phyloP scores from a whole-genome alignment of 169 alveolate species.

The Cystoisospora suis region DNA sequence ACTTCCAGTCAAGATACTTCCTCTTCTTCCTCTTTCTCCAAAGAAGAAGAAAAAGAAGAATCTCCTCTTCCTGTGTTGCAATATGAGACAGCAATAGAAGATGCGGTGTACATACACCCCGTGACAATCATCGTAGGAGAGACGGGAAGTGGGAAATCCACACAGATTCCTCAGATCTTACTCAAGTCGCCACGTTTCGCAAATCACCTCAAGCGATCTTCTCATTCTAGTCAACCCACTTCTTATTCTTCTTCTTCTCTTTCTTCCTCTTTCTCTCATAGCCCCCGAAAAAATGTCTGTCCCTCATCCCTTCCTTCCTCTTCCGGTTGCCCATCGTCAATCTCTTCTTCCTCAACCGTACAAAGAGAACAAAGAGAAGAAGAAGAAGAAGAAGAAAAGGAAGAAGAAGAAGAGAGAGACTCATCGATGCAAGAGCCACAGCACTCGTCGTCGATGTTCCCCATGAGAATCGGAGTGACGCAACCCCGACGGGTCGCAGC shows the following conservation, averaged over 20 bases:
- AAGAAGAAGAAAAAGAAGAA: background rate
- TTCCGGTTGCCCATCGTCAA: too few species aligned
- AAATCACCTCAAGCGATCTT: too few species aligned
- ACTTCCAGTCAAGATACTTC: background rate
- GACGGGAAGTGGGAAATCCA: constrained; percentile 99
- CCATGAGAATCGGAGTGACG: constrained; percentile 97
- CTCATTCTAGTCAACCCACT: too few species aligned
- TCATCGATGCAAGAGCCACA: constrained; percentile 7
- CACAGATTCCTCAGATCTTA: constrained; percentile 97
- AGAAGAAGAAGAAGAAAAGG: too few species aligned
- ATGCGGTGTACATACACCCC: constrained; percentile 90
- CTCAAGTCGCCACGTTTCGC: constrained; percentile 95
- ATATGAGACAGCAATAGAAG: constrained; percentile 76
- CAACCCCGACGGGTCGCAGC: constrained; percentile 99
- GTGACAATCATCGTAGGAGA: constrained; percentile 96
- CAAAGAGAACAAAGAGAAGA: background rate
- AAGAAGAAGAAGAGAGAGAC: too few species aligned
- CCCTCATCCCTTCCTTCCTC: too few species aligned
- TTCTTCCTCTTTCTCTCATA: too few species aligned
- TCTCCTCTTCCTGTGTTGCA: constrained; percentile 34
- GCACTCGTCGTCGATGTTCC: background rate
- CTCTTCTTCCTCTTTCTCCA: background rate
- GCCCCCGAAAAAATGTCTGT: too few species aligned
- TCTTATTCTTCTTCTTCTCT: too few species aligned
- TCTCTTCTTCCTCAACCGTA: too few species aligned